phyloP scores from a whole-genome alignment of 2,329 filamentous ascomycete genomes.

The Anthostomella pinea region DNA sequence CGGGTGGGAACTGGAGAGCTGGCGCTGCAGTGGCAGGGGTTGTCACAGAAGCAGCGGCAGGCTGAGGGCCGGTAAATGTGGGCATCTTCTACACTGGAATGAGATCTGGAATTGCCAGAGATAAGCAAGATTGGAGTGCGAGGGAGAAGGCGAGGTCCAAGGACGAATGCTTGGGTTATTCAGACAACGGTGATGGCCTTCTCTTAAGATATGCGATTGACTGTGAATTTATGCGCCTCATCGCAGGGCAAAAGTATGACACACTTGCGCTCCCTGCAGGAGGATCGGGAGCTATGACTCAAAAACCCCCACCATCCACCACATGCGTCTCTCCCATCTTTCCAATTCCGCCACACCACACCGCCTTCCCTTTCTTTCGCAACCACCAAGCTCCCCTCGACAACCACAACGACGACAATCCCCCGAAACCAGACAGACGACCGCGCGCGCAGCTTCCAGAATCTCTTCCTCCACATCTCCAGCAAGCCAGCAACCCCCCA shows the following conservation, averaged over 20 bases:
- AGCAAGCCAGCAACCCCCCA: background rate
- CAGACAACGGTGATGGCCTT: too few relatives aligned
- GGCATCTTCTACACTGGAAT: slow-evolving; percentile 21
- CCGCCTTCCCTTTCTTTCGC: slow-evolving; percentile 17
- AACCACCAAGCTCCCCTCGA: background rate
- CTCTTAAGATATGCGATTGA: too few relatives aligned
- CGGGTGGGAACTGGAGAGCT: slow-evolving; percentile 64
- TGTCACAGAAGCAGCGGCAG: too few relatives aligned
- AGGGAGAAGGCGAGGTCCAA: too few relatives aligned
- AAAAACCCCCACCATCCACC: slow-evolving; percentile 10
- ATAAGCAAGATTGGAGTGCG: too few relatives aligned
- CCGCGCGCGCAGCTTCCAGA: too few relatives aligned
- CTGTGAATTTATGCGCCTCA: background rate
- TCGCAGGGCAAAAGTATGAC: slow-evolving; percentile 13
- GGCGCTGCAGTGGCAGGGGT: slow-evolving; percentile 17
- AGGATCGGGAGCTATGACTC: slow-evolving; percentile 9
- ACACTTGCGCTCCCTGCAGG: background rate
- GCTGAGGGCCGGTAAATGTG: slow-evolving; percentile 19
- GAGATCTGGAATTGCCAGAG: background rate
- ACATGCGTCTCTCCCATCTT: slow-evolving; percentile 1
- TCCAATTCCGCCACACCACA: slow-evolving; percentile 14
- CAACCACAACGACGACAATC: background rate
- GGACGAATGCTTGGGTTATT: too few relatives aligned
- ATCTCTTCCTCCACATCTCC: background rate
- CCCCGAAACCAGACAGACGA: background rate